Conservation (phyloP, 2,329 filamentous ascomycete genomes). For the Alternaria solani region DNA sequence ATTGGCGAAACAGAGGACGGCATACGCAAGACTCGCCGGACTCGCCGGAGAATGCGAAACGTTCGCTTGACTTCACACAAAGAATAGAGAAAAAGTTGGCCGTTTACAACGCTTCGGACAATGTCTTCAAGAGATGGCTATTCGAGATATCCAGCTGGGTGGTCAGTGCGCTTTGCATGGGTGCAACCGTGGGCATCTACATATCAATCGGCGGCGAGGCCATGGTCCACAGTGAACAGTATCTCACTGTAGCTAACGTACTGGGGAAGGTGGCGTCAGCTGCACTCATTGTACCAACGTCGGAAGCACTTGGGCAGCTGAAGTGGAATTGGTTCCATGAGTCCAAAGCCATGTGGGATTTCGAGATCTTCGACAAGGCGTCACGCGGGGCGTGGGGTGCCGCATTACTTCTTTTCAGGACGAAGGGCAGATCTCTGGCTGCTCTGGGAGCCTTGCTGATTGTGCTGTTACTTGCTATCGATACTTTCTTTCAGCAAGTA, state of each 20-base stretch:
- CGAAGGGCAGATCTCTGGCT: conserved; percentile 23
- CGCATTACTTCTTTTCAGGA: conserved; percentile 20
- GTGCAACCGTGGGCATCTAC: conserved; percentile 15
- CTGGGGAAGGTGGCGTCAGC: conserved; percentile 31
- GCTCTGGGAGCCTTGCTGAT: conserved; percentile 15
- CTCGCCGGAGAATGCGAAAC: background rate
- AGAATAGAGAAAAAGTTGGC: conserved; percentile 33
- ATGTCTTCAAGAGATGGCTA: conserved; percentile 35
- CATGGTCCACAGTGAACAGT: background rate
- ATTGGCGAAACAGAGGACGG: too few relatives aligned
- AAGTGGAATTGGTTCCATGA: conserved; percentile 39
- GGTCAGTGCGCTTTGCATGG: conserved; percentile 25
- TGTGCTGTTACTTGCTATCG: conserved; percentile 17
- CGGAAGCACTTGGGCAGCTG: conserved; percentile 38
- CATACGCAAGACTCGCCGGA: too few relatives aligned
- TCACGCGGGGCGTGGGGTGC: conserved; percentile 25
- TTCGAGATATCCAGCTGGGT: conserved; percentile 33
- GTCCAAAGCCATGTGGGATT: conserved; percentile 36
- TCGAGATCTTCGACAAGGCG: conserved; percentile 44
- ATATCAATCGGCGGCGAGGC: background rate
- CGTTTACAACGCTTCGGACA: conserved; percentile 28
- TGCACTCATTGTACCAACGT: conserved; percentile 30
- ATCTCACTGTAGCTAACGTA: conserved; percentile 18
- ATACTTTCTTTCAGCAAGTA: conserved; percentile 45
- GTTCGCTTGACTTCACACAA: conserved; percentile 25